phyloP scores from a whole-genome alignment of 1,139 yeast species.

The Kodamaea derodonti region DNA sequence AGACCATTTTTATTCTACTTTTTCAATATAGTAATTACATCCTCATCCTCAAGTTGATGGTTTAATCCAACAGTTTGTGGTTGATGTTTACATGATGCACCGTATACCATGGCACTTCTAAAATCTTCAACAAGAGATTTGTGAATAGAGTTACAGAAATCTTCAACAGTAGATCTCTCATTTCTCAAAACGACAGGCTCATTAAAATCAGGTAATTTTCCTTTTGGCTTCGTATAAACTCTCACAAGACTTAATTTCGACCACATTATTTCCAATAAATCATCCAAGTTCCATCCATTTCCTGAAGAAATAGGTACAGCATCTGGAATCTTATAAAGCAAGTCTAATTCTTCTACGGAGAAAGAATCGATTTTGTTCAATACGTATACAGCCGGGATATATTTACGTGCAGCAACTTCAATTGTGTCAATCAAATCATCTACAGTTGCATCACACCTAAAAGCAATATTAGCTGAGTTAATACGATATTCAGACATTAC shows the following conservation, averaged over 20 bases:
- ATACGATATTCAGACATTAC: constrained; percentile 94
- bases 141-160: constrained; percentile 95
- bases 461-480: constrained; percentile 94
- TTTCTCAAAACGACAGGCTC: constrained; percentile 91
- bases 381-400: constrained; percentile 92
- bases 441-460: constrained; percentile 95
- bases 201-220: constrained; percentile 83
- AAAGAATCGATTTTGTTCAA: constrained; percentile 93
- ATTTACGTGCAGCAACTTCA: constrained; percentile 84
- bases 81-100: constrained; percentile 92
- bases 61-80: constrained; percentile 93
- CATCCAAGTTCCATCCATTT: constrained; percentile 95
- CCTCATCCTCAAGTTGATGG: constrained; percentile 87
- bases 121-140: constrained; percentile 91
- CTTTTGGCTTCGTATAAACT: constrained; percentile 96
- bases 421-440: constrained; percentile 94
- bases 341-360: constrained; percentile 87
- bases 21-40: constrained; percentile 91
- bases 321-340: constrained; percentile 86
- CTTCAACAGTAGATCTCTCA: constrained; percentile 83
- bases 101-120: constrained; percentile 86
- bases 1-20: not conserved
- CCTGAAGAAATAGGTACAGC: constrained; percentile 97
- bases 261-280: constrained; percentile 94
- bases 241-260: constrained; percentile 81